Conservation (phyloP, 164 flowering plant species). For the Nymphaea colorata region DNA sequence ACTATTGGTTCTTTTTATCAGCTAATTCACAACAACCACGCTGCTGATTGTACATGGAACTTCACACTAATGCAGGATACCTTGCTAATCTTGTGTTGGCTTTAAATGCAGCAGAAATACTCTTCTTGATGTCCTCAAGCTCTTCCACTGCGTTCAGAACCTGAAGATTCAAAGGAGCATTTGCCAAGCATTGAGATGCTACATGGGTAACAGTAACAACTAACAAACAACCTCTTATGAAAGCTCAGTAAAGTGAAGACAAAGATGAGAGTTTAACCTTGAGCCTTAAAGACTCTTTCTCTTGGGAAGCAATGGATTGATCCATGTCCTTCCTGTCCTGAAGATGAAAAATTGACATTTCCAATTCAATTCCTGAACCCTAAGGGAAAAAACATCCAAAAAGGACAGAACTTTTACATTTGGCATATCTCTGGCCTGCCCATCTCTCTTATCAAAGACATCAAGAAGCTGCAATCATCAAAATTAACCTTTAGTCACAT, state of each 20-base stretch:
- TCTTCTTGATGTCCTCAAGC: slow-evolving; percentile 34
- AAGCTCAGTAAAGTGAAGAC: no score
- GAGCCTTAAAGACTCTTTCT: background rate
- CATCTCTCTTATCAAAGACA: slow-evolving; percentile 14
- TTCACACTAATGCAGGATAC: slow-evolving; percentile 11
- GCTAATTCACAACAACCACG: no score
- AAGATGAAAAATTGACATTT: background rate
- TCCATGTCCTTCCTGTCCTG: no score
- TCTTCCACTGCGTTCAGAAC: slow-evolving; percentile 22
- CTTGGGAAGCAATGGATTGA: background rate
- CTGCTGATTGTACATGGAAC: background rate
- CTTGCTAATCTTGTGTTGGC: slow-evolving; percentile 39
- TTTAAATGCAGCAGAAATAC: slow-evolving; percentile 14
- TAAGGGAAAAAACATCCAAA: background rate
- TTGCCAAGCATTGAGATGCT: no score
- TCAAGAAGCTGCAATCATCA: slow-evolving; percentile 37
- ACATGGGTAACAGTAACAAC: background rate
- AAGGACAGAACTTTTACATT: background rate
- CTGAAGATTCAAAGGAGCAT: slow-evolving; percentile 14
- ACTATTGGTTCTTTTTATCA: no score
- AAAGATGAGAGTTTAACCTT: slow-evolving; percentile 1
- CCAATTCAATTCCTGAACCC: background rate
- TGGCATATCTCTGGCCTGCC: slow-evolving; percentile 2
- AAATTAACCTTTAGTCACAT: slow-evolving; percentile 2
- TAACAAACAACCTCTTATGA: background rate